These are phyloP conservation scores for Gonapodya sp. DNA, from an alignment of 192 early-diverging fungal species.

Conservation along the genomic window DNA sequence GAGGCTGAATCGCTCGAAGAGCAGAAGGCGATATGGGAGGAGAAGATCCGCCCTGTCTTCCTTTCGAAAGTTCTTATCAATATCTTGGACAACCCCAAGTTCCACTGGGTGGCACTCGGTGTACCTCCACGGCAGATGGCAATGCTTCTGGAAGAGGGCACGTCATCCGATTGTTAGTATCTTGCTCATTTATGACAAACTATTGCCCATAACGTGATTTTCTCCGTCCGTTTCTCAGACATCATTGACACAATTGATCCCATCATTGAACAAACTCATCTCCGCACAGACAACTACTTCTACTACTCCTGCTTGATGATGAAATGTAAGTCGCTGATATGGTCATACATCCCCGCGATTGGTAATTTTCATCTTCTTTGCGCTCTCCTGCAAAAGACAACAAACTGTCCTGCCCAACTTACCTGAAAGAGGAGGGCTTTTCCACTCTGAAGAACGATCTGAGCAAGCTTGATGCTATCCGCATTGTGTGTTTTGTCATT, in stretches of 20 bases:
- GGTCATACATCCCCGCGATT: too few relatives aligned
- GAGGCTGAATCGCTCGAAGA: conserved; percentile 39
- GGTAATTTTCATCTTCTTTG: not conserved
- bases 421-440: conserved; percentile 64
- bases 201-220: not conserved
- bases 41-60: conserved; percentile 53
- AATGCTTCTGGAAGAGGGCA: conserved; percentile 63
- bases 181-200: conserved; percentile 16
- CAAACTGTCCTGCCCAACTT: conserved; percentile 57
- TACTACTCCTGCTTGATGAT: conserved; percentile 63
- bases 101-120: conserved; percentile 76
- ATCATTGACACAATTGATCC: conserved; percentile 75
- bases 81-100: conserved; percentile 65
- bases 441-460: conserved; percentile 31
- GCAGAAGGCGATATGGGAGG: conserved; percentile 55
- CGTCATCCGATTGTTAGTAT: conserved; percentile 16
- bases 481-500: conserved; percentile 23
- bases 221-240: conserved; percentile 27
- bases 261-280: conserved; percentile 46
- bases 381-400: conserved; percentile 35
- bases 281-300: conserved; percentile 73
- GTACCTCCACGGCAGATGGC: conserved; percentile 81
- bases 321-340: not conserved
- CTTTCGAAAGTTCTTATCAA: conserved; percentile 49
- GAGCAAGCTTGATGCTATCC: conserved; percentile 48